A percentile compares a stretch with the other conserved stretches of the same genome.
Evolutionary conservation across 2,329 filamentous ascomycete species (phyloP).

Genomic region (Elsinoe fawcettii): DNA sequence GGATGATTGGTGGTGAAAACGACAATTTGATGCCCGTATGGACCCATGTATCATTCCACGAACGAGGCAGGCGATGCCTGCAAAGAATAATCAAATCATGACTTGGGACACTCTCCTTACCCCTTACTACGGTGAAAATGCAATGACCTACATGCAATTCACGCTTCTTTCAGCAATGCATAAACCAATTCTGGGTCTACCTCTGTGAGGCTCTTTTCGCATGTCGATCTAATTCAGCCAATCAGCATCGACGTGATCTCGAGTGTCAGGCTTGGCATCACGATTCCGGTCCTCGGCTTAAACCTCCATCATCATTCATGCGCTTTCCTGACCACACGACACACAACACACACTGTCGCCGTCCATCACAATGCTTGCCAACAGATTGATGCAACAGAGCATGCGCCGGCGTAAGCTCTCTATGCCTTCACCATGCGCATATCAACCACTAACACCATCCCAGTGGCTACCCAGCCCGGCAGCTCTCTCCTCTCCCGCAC

Average conservation of each 20-base stretch:
- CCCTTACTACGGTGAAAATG: neutral
- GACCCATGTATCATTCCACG: constrained; percentile 8
- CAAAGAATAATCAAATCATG: neutral
- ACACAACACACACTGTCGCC: constrained; percentile 1
- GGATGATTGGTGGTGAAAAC: constrained; percentile 1
- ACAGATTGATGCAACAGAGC: constrained; percentile 14
- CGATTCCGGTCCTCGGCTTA: constrained; percentile 13
- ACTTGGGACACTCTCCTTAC: neutral
- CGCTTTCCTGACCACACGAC: constrained; percentile 3
- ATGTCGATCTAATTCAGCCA: neutral
- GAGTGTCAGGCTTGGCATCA: constrained; percentile 8
- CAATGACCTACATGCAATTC: neutral
- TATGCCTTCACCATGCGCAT: neutral
- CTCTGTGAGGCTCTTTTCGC: neutral
- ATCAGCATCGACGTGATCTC: constrained; percentile 4
- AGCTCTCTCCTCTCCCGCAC: constrained; percentile 11
- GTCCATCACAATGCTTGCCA: constrained; percentile 15
- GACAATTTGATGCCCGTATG: constrained; percentile 9
- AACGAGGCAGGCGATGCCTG: neutral
- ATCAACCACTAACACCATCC: neutral
- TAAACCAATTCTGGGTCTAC: neutral
- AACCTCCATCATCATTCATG: constrained; percentile 9
- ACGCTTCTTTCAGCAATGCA: no score
- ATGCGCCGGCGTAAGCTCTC: constrained; percentile 7
- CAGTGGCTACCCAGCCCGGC: constrained; percentile 13